Base-by-base conservation (phyloP, 2,329 filamentous ascomycete genomes). In the Dothideomycetes sp. region DNA sequence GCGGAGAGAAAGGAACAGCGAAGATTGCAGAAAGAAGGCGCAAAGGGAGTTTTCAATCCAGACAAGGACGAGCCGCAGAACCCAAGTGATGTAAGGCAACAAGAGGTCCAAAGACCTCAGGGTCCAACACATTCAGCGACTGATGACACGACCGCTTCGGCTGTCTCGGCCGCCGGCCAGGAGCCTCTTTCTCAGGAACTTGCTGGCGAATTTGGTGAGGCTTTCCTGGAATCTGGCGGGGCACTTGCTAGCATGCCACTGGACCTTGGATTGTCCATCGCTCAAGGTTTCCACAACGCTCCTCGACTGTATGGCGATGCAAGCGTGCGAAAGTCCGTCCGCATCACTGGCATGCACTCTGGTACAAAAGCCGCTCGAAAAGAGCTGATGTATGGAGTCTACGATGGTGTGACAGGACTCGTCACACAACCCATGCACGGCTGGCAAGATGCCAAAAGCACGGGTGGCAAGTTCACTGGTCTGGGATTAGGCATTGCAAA, bases 241-340 rank as follows among this genome's bases (percentile, higher is more conserved):
- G 79, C 82, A n/a, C 76, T 83, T 4, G 69, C 89, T 45, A 84
- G 83, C 51, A 80, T 81, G 2, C 88, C 87, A 0, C 81, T 91
- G 71, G 85, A 94, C 57, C 82, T 94, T 48, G 84, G 84, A 28
- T 64, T 94, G 29, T 83, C 83, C 1, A 63, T 94, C 25, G 82
- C 87, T 0, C 83, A 82, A 58, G 88, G 88, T 0, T 93, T 94
- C 57, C 82, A 89, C 55, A 94, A 94, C 52, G 81, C 84, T 5
- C 87, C 88, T 0, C 80, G 76, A 50, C 66, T 94, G 1, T 94
- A 94, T 55, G 83, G 87, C 29, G 87, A 94, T 52, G 78, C 84
- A 1, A 88, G 80, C 1, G 78, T 94, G 1, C 73, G 84, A 7
- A 80, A 82, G n/a, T 67, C 74, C 1, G 82, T 86, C 44, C 85